Evolutionary conservation across 805 yeast genomes (phyloP), one percentile per base, ranked within the genome.

Genomic region (Hanseniaspora guilliermondii): DNA sequence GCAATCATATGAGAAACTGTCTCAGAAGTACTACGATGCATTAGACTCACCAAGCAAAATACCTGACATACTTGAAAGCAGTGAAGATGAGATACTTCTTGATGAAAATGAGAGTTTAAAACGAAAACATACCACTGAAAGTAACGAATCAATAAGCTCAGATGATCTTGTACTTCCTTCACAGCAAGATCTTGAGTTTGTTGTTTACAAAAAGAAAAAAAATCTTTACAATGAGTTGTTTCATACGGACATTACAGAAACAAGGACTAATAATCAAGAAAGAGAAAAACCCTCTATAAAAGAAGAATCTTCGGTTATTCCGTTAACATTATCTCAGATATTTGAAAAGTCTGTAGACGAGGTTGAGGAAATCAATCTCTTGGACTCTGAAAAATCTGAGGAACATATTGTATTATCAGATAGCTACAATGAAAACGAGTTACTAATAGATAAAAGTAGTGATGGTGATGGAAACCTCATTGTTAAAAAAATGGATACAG

Each of bases 21-120:
- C 53, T 2, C 53, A 49, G 19, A 19, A 22, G 7, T 49, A 49
- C 16, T 49, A 49, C 16, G 53, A 49, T 36, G 53, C 53, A 3
- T 16, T 49, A 41, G 53, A 49, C 38, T 49, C 53, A 12, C 53
- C 53, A n/a, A 49, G 53, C 16, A 49, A 49, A 25, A 42, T 49
- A 12, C 47, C 35, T 6, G 48, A 49, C 4, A 11, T 22, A 9
- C 25, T 17, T 49, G 38, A 6, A 21, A 22, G 19, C 14, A 39
- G 45, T 14, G 53, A 48, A 40, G 53, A 33, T 12, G 32, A 41
- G 12, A 41, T n/a, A 6, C 9, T n/a, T 2, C 22, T 21, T 30
- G 22, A n/a, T 7, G 27, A 32, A 14, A 42, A 14, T 3, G 27
- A 22, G 17, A 6, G 16, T 3, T 1, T 22, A 12, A 39, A 22